Conservation (phyloP, 2,329 filamentous ascomycete genomes). For the Aschersonia sp. region DNA sequence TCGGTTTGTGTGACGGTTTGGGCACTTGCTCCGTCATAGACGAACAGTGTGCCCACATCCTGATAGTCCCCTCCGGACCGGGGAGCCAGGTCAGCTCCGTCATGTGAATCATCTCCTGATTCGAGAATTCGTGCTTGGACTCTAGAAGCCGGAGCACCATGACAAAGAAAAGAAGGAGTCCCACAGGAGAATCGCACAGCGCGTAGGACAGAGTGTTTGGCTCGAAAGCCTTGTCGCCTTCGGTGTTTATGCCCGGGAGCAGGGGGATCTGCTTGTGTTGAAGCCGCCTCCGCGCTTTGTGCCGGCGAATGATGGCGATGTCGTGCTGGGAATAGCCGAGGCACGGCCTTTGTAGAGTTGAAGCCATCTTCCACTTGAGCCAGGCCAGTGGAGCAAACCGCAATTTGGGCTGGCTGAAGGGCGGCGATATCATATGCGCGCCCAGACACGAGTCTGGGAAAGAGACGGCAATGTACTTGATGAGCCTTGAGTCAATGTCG, state of each 20-base stretch:
- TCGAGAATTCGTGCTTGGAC: conserved; percentile 25
- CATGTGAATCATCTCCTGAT: conserved; percentile 42
- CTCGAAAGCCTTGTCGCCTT: conserved; percentile 19
- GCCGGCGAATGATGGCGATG: conserved; percentile 24
- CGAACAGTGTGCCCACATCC: conserved; percentile 36
- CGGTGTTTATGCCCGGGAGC: conserved; percentile 13
- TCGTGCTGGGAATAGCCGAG: conserved; percentile 42
- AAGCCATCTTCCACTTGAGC: conserved; percentile 42
- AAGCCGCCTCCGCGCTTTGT: neutral
- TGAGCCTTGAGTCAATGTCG: conserved; percentile 36
- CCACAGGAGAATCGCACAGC: conserved; percentile 46
- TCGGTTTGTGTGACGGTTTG: conserved; percentile 16
- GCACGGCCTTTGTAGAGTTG: conserved; percentile 28
- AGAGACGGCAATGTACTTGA: conserved; percentile 29
- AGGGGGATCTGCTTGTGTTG: conserved; percentile 5
- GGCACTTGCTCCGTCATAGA: conserved; percentile 14
- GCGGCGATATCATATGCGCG: conserved; percentile 44
- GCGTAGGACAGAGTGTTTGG: conserved; percentile 44
- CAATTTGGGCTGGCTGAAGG: conserved; percentile 32
- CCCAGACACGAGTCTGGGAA: conserved; percentile 39
- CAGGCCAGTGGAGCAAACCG: conserved; percentile 29
- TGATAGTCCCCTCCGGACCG: conserved; percentile 44
- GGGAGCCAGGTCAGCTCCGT: conserved; percentile 51
- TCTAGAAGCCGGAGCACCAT: conserved; percentile 27
- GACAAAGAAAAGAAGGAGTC: conserved; percentile 39